phyloP scores from a whole-genome alignment of 306 rosid genomes.

The Fagus crenata region DNA sequence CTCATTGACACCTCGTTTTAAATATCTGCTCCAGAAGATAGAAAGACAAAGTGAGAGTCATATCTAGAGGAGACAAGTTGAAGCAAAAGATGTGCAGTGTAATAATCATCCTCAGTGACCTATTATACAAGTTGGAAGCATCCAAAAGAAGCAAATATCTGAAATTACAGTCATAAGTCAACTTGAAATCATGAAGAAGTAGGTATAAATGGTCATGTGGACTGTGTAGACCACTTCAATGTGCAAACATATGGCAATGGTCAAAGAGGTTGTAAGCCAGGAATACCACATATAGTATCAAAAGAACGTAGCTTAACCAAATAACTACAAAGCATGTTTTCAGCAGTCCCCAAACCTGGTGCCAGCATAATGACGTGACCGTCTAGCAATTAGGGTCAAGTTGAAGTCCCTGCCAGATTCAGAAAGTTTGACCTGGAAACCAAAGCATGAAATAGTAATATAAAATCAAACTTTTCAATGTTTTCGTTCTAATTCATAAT shows the following conservation, averaged over 20 bases:
- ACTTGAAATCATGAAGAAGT: slow-evolving; percentile 14
- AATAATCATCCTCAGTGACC: slow-evolving; percentile 1
- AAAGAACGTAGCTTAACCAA: slow-evolving; percentile 13
- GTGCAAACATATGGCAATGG: slow-evolving; percentile 15
- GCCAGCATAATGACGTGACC: slow-evolving; percentile 97
- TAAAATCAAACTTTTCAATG: slow-evolving; percentile 22
- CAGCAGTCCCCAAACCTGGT: slow-evolving; percentile 62
- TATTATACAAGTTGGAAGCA: slow-evolving; percentile 6
- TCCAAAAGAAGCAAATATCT: slow-evolving; percentile 11
- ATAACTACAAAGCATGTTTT: slow-evolving; percentile 22
- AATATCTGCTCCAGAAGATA: slow-evolving; percentile 57
- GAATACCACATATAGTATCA: slow-evolving; percentile 18
- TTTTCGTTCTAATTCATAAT: slow-evolving; percentile 6
- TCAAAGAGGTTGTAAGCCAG: neutral
- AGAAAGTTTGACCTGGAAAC: slow-evolving; percentile 69
- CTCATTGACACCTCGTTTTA: slow-evolving; percentile 95
- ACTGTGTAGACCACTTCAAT: slow-evolving; percentile 9
- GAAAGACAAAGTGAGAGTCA: slow-evolving; percentile 25
- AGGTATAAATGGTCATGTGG: neutral
- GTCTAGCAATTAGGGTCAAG: slow-evolving; percentile 83
- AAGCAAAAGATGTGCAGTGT: neutral
- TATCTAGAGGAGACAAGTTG: slow-evolving; percentile 15
- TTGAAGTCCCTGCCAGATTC: slow-evolving; percentile 60
- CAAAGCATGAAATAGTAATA: slow-evolving; percentile 31
- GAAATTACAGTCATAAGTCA: slow-evolving; percentile 9